Conservation (phyloP, 2,329 filamentous ascomycete genomes). For the Aspergillus felis region DNA sequence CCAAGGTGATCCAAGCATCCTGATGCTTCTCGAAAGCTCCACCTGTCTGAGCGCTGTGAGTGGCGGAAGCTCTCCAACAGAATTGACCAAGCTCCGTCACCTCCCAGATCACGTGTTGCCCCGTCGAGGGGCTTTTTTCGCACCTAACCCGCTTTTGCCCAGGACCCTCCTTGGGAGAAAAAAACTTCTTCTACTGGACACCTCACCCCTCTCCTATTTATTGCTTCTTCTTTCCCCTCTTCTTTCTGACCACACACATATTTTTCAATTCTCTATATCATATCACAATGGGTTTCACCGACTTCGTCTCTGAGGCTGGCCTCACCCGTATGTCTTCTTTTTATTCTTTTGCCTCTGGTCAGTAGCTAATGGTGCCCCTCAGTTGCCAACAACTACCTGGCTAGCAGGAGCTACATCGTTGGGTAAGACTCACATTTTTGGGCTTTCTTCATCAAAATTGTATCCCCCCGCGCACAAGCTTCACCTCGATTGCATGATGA, state of each 20-base stretch:
- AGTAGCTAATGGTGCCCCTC: conserved; percentile 32
- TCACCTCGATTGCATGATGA: conserved; percentile 61
- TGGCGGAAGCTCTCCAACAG: conserved; percentile 28
- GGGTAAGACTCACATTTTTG: conserved; percentile 57
- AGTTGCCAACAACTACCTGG: conserved; percentile 43
- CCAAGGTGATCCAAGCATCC: conserved; percentile 7
- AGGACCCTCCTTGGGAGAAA: conserved; percentile 17
- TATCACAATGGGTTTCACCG: conserved; percentile 62
- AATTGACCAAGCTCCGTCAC: conserved; percentile 24
- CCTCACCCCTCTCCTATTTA: conserved; percentile 25
- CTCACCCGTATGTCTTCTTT: conserved; percentile 51
- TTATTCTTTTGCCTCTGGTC: conserved; percentile 16
- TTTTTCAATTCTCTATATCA: conserved; percentile 13
- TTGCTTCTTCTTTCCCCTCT: conserved; percentile 17
- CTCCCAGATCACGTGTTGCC: conserved; percentile 28
- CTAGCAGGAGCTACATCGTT: conserved; percentile 73
- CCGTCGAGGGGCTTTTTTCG: conserved; percentile 20
- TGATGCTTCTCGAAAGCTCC: conserved; percentile 39
- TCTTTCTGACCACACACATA: conserved; percentile 18
- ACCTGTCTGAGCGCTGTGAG: conserved; percentile 20
- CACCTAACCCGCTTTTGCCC: conserved; percentile 11
- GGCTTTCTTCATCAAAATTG: conserved; percentile 12
- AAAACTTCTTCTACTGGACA: conserved; percentile 27
- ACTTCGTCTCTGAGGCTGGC: conserved; percentile 60
- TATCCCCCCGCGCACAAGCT: conserved; percentile 1